Base-by-base conservation (phyloP, 331 rosid genomes). In the Saraca asoca region DNA sequence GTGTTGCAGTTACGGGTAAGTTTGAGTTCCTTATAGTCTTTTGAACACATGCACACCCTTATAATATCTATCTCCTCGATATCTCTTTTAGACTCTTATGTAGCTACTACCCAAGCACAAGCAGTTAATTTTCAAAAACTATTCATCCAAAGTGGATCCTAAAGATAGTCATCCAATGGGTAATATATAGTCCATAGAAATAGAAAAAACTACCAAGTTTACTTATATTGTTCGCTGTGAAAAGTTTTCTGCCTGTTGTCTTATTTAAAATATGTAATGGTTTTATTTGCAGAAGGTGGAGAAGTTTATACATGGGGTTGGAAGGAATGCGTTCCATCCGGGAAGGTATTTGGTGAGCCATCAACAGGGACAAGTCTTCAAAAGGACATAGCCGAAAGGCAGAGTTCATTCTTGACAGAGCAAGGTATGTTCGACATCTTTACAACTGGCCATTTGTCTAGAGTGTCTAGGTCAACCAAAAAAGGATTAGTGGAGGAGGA, bases 281-380 rank as follows among this genome's bases (percentile, higher is more conserved):
- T 74, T 64, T 55, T 60, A 34, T 10, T 51, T 76, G 74, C 92
- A 94, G 98, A 81, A n/a, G 69, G 68, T 34, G 96, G 92, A 76
- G 90, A 85, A 76, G 95, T 94, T 62, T 94, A 84, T 76, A 88
- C 98, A 2, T 94, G 98, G 98, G 98, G 98, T 55, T 93, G 98
- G 98, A 93, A 83, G 82, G 98, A 93, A 85, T 93, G 98, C 81
- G 80, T 94, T 81, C 98, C 98, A 10, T 88, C 98, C 56, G 98
- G 98, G 56, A 94, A 81, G 84, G 79, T 90, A 65, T 59, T 88
- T 70, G 88, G 85, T 7, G 95, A 86, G 66, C 66, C 83, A 54
- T 66, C 70, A 50, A n/a, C 68, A n/a, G 89, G 78, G 53, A 38
- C 62, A 71, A 83, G 79, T 71, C 63, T 57, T 15, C 96, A 83